These are phyloP conservation scores for Strombidium stylifer DNA, from an alignment of 73 alveolate species.

Conservation along the genomic window DNA sequence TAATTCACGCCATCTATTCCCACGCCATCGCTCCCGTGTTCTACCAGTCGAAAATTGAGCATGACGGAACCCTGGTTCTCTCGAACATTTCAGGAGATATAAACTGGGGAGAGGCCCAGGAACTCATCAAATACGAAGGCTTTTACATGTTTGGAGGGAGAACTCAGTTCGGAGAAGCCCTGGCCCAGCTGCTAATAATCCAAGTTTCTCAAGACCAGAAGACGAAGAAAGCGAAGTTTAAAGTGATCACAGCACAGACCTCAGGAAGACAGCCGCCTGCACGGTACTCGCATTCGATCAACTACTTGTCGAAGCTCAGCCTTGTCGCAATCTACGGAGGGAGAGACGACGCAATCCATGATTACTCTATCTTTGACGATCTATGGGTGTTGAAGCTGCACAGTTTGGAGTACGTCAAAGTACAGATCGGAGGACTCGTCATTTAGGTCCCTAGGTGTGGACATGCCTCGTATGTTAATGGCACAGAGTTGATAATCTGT, in stretches of 20 bases:
- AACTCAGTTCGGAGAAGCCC: slow-evolving; percentile 67
- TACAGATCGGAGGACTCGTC: background rate
- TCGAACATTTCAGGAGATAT: background rate
- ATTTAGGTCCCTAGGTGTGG: slow-evolving; percentile 1
- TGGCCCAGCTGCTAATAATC: slow-evolving; percentile 70
- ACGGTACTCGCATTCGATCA: slow-evolving; percentile 86
- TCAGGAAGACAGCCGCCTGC: slow-evolving; percentile 85
- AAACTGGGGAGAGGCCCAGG: slow-evolving; percentile 28
- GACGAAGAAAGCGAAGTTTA: slow-evolving; percentile 13
- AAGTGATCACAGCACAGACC: slow-evolving; percentile 66
- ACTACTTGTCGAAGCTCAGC: slow-evolving; percentile 72
- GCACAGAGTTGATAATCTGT: slow-evolving; percentile 6
- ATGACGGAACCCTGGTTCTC: background rate
- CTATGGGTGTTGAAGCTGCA: slow-evolving; percentile 20
- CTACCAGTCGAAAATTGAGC: slow-evolving; percentile 1
- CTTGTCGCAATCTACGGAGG: slow-evolving; percentile 86
- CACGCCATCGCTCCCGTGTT: slow-evolving; percentile 22
- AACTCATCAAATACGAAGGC: slow-evolving; percentile 64
- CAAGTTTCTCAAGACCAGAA: slow-evolving; percentile 69
- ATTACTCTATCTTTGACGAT: slow-evolving; percentile 1
- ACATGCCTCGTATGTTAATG: background rate
- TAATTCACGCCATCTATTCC: too few species aligned
- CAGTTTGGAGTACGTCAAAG: slow-evolving; percentile 20
- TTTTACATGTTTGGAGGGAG: slow-evolving; percentile 94
- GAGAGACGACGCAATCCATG: slow-evolving; percentile 68